phyloP scores from a whole-genome alignment of 2,329 filamentous ascomycete species.

The Ophiostoma fasciatum region DNA sequence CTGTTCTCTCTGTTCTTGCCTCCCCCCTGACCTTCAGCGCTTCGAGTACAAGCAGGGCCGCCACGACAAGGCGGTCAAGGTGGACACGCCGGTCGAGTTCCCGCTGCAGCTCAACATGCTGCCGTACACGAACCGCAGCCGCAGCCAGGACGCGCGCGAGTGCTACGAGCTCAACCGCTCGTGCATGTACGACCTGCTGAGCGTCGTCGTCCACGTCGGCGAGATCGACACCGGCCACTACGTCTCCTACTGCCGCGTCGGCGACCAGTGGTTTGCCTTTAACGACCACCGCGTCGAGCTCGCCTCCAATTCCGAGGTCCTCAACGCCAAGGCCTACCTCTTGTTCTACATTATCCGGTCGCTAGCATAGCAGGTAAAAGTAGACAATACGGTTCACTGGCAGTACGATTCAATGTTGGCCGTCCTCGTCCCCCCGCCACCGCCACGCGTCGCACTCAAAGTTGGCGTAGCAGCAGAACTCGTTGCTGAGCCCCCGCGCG shows the following conservation, averaged over 20 bases:
- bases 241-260: slow-evolving; percentile 73
- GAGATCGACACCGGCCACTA: slow-evolving; percentile 90
- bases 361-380: slow-evolving; percentile 23
- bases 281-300: slow-evolving; percentile 88
- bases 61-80: slow-evolving; percentile 64
- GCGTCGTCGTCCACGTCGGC: slow-evolving; percentile 84
- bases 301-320: slow-evolving; percentile 70
- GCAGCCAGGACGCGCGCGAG: slow-evolving; percentile 29
- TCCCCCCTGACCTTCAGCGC: slow-evolving; percentile 23
- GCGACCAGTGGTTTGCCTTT: slow-evolving; percentile 87
- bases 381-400: neutral
- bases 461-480: slow-evolving; percentile 68
- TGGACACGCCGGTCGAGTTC: slow-evolving; percentile 75
- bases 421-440: slow-evolving; percentile 17
- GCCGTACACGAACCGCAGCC: slow-evolving; percentile 59
- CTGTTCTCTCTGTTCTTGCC: neutral
- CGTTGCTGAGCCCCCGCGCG: slow-evolving; percentile 60
- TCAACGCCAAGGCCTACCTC: slow-evolving; percentile 76
- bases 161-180: slow-evolving; percentile 42
- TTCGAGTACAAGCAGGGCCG: slow-evolving; percentile 62
- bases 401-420: too few species aligned
- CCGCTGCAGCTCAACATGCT: slow-evolving; percentile 79
- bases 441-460: slow-evolving; percentile 48
- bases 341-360: slow-evolving; percentile 71
- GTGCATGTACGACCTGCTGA: slow-evolving; percentile 74